A percentile compares a stretch with the other conserved stretches of the same genome.
Conservation (phyloP, 2,329 filamentous ascomycete genomes). For the Cladobotryum protrusum region DNA sequence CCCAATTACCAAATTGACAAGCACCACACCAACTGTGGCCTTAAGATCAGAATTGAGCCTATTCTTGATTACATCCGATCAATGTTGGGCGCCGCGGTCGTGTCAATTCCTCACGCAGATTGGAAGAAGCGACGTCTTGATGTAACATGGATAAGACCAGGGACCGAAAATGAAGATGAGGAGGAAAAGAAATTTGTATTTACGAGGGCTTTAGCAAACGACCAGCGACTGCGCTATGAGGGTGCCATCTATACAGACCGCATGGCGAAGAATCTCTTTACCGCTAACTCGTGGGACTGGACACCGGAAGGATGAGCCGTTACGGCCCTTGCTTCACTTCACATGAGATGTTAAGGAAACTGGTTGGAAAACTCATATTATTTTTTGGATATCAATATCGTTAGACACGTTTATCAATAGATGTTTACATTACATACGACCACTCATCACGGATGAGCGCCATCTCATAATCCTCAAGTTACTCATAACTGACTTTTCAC, state of each 20-base stretch:
- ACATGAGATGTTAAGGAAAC: too few species aligned
- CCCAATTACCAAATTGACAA: slow-evolving; percentile 69
- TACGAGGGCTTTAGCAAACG: slow-evolving; percentile 43
- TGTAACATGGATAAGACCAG: slow-evolving; percentile 34
- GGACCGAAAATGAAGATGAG: slow-evolving; percentile 13
- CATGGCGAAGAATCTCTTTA: slow-evolving; percentile 49
- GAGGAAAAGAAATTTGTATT: slow-evolving; percentile 37
- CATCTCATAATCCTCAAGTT: too few species aligned
- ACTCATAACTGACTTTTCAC: too few species aligned
- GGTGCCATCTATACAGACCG: slow-evolving; percentile 44
- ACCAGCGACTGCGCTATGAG: slow-evolving; percentile 44
- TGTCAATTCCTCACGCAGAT: slow-evolving; percentile 37
- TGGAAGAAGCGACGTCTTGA: slow-evolving; percentile 40
- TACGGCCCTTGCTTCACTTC: too few species aligned
- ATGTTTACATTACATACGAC: too few species aligned
- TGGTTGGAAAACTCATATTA: too few species aligned
- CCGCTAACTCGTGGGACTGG: slow-evolving; percentile 54
- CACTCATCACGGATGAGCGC: too few species aligned
- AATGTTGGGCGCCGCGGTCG: slow-evolving; percentile 44
- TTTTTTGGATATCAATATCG: too few species aligned
- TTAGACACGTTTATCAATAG: too few species aligned
- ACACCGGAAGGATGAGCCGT: slow-evolving; percentile 36
- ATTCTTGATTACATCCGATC: slow-evolving; percentile 58
- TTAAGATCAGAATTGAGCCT: slow-evolving; percentile 58
- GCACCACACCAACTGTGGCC: slow-evolving; percentile 67